phyloP scores from a whole-genome alignment of 2,329 filamentous ascomycete species.

The Orbilia oligospora region DNA sequence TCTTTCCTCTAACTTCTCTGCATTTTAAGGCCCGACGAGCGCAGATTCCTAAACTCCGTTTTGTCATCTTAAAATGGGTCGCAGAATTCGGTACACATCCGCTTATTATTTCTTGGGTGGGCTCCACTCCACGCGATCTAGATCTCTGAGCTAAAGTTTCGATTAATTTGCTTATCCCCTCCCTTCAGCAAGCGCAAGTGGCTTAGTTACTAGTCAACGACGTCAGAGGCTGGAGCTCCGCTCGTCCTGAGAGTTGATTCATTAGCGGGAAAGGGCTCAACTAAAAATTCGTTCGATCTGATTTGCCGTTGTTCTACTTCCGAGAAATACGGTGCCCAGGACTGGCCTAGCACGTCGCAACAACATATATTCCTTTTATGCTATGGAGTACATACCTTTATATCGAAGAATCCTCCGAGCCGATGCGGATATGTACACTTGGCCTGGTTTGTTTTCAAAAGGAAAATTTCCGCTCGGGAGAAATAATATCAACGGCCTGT shows the following conservation, averaged over 20 bases:
- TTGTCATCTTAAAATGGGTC: background rate
- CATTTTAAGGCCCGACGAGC: background rate
- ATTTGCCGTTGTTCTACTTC: conserved; percentile 5
- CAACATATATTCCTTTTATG: background rate
- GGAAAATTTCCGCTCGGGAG: background rate
- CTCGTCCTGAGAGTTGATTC: conserved; percentile 9
- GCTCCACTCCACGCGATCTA: conserved; percentile 17
- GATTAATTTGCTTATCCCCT: background rate
- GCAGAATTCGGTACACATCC: conserved; percentile 18
- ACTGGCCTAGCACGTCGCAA: no score
- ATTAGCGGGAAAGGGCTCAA: background rate
- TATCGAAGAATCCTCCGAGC: conserved; percentile 15
- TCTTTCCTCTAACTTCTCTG: no score
- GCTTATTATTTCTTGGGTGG: conserved; percentile 20
- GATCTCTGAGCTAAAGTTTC: background rate
- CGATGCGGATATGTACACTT: background rate
- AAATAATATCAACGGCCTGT: background rate
- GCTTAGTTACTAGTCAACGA: background rate
- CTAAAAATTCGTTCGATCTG: background rate
- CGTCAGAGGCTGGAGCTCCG: conserved; percentile 29
- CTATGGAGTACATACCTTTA: background rate
- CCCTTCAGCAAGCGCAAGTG: conserved; percentile 13
- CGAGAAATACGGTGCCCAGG: conserved; percentile 12
- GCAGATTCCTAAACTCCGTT: conserved; percentile 11
- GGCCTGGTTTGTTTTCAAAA: background rate